Evolutionary conservation across 495 filamentous ascomycete genomes (phyloP).

Genomic region (Talaromyces thailandensis): DNA sequence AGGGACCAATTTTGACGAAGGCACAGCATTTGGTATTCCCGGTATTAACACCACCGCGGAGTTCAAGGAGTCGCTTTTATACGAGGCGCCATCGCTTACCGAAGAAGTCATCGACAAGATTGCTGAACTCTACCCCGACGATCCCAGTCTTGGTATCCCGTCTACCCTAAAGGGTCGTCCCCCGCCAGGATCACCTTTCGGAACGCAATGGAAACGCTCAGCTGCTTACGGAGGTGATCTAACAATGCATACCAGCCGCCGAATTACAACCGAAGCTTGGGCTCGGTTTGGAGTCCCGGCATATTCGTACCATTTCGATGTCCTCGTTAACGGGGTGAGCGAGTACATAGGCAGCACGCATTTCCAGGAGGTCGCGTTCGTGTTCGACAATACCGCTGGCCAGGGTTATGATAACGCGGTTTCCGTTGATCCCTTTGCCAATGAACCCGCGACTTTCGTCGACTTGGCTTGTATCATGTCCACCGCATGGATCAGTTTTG

Average conservation of each 20-base stretch:
- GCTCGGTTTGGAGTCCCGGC: conserved; percentile 16
- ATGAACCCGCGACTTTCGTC: conserved; percentile 15
- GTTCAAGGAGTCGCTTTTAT: conserved; percentile 16
- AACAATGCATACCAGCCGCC: conserved; percentile 43
- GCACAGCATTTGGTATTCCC: conserved; percentile 33
- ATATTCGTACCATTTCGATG: conserved; percentile 41
- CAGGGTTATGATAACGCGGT: conserved; percentile 20
- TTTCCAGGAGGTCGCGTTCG: conserved; percentile 42
- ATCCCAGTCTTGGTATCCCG: conserved; percentile 38
- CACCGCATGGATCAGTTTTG: conserved; percentile 35
- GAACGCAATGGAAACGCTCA: conserved; percentile 42
- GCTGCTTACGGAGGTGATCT: conserved; percentile 46
- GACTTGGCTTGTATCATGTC: conserved; percentile 33
- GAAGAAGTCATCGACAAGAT: conserved; percentile 8
- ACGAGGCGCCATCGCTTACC: not conserved
- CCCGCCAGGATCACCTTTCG: conserved; percentile 19
- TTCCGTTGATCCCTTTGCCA: conserved; percentile 23
- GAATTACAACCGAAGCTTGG: conserved; percentile 30
- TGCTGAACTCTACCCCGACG: conserved; percentile 23
- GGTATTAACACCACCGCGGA: conserved; percentile 37
- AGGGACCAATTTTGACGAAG: conserved; percentile 45
- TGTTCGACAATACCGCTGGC: conserved; percentile 33
- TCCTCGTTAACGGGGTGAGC: conserved; percentile 19
- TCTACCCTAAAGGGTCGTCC: conserved; percentile 10
- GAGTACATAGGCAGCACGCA: conserved; percentile 25